phyloP scores from a whole-genome alignment of 2,329 filamentous ascomycete genomes.

The Zymoseptoria brevis region DNA sequence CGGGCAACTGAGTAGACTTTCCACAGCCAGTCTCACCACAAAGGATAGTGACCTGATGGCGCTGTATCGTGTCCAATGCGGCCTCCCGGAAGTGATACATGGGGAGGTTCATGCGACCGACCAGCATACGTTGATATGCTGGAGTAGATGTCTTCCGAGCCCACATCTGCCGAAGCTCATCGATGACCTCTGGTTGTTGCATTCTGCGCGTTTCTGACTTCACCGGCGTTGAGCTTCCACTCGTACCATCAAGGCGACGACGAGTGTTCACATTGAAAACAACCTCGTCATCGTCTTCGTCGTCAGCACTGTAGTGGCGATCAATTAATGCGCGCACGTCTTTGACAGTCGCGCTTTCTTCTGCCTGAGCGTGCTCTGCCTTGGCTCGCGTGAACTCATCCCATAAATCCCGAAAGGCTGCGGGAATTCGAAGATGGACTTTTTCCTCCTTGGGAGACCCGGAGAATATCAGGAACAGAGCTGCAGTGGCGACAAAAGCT shows the following conservation, averaged over 20 bases:
- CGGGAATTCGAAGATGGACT: slow-evolving; percentile 66
- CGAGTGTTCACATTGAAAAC: slow-evolving; percentile 70
- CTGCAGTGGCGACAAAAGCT: slow-evolving; percentile 71
- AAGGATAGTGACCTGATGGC: slow-evolving; percentile 80
- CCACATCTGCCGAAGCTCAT: slow-evolving; percentile 46
- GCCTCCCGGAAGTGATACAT: slow-evolving; percentile 80
- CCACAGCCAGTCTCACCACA: slow-evolving; percentile 96
- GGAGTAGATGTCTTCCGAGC: slow-evolving; percentile 41
- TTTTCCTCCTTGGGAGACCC: slow-evolving; percentile 80
- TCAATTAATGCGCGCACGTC: slow-evolving; percentile 63
- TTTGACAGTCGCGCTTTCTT: slow-evolving; percentile 61
- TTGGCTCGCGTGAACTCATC: slow-evolving; percentile 64
- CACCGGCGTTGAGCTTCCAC: slow-evolving; percentile 28
- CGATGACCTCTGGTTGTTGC: slow-evolving; percentile 20
- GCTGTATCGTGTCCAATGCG: slow-evolving; percentile 68
- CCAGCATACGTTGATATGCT: slow-evolving; percentile 70
- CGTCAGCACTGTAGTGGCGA: slow-evolving; percentile 41
- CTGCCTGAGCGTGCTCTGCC: slow-evolving; percentile 61
- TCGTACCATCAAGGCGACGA: slow-evolving; percentile 29
- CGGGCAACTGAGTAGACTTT: slow-evolving; percentile 95
- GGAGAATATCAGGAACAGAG: slow-evolving; percentile 73
- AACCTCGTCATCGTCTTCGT: slow-evolving; percentile 44
- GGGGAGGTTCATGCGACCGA: slow-evolving; percentile 69
- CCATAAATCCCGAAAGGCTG: slow-evolving; percentile 80
- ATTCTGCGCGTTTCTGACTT: slow-evolving; percentile 13